Evolutionary conservation across 1,139 yeast species (phyloP).

Genomic region (Hansenula lynferdii): DNA sequence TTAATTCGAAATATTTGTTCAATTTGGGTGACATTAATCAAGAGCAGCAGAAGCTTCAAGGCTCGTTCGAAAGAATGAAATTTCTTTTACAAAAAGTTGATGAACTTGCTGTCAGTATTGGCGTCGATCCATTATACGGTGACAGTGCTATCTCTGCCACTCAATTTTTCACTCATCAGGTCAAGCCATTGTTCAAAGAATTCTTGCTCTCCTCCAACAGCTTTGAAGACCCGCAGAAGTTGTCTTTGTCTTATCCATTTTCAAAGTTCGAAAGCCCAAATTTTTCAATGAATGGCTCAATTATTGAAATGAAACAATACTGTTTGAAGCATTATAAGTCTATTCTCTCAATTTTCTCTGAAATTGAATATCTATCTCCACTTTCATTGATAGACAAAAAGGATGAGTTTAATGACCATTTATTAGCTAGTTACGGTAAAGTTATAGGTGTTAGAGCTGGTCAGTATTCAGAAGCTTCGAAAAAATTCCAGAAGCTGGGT

Average conservation of each 20-base stretch:
- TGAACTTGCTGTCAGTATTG: conserved; percentile 29
- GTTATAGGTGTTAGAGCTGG: conserved; percentile 30
- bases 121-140: conserved; percentile 37
- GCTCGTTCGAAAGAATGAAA: conserved; percentile 11
- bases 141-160: conserved; percentile 39
- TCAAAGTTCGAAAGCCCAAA: conserved; percentile 10
- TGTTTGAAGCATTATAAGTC: conserved; percentile 17
- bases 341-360: conserved; percentile 22
- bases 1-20: background rate
- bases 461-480: conserved; percentile 12
- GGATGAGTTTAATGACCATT: conserved; percentile 19
- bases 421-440: conserved; percentile 25
- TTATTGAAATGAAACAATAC: conserved; percentile 9
- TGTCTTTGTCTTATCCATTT: conserved; percentile 31
- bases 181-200: conserved; percentile 29
- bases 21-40: conserved; percentile 5
- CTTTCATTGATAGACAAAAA: conserved; percentile 24
- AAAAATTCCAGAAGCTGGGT: background rate
- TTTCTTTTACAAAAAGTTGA: conserved; percentile 28
- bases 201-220: too few relatives aligned
- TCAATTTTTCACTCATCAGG: conserved; percentile 29
- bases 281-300: conserved; percentile 1
- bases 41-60: background rate
- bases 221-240: too few relatives aligned
- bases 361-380: conserved; percentile 29